Evolutionary conservation across 106 monocot genomes (phyloP).

Genomic region (Dendrobium chrysotoxum): DNA sequence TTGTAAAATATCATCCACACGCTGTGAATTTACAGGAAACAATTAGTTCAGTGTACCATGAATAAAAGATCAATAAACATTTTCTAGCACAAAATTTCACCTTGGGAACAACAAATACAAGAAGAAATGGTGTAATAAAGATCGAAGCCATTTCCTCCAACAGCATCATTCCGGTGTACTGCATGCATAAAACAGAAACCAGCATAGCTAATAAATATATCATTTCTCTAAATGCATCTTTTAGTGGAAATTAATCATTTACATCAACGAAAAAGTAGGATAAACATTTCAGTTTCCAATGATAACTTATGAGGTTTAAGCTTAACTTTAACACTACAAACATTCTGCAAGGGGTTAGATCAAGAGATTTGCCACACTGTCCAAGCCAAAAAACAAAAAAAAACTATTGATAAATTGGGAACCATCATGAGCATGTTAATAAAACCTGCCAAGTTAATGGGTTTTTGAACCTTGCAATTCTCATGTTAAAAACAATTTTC

Average conservation of each 20-base stretch:
- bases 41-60: not conserved
- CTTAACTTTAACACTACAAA: no score
- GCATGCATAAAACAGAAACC: constrained; percentile 12
- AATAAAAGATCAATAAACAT: not conserved
- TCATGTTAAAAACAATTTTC: no score
- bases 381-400: no score
- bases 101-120: constrained; percentile 87
- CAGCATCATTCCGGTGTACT: constrained; percentile 94
- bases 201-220: not conserved
- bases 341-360: no score
- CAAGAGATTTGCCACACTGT: no score
- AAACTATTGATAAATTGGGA: no score
- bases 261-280: not conserved
- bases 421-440: no score
- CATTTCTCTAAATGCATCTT: not conserved
- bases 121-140: constrained; percentile 77
- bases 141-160: constrained; percentile 97
- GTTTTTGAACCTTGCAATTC: no score
- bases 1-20: constrained; percentile 76
- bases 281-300: not conserved
- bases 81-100: constrained; percentile 23
- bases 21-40: constrained; percentile 29
- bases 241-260: not conserved
- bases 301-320: not conserved
- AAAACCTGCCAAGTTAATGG: no score